phyloP scores from a whole-genome alignment of 306 rosid genomes.

The Ceratonia siliqua region DNA sequence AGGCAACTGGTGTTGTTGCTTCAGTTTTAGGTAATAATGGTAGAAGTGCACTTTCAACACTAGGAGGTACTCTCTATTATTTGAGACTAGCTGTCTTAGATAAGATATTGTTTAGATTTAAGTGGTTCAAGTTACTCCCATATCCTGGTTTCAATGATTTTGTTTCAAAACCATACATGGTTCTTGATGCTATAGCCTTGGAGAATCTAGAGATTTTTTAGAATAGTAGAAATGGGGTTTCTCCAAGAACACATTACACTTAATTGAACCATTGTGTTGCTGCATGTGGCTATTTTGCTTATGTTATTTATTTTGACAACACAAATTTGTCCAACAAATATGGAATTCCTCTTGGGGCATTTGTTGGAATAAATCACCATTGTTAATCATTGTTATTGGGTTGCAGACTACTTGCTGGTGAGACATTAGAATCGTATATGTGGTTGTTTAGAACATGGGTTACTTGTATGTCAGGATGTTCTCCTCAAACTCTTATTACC shows the following conservation, averaged over 20 bases:
- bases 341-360: slow-evolving; percentile 87
- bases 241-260: slow-evolving; percentile 78
- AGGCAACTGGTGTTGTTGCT: too few species aligned
- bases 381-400: slow-evolving; percentile 82
- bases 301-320: slow-evolving; percentile 75
- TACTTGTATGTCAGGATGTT: slow-evolving; percentile 60
- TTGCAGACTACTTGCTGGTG: slow-evolving; percentile 86
- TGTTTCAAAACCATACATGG: slow-evolving; percentile 80
- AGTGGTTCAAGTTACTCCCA: slow-evolving; percentile 83
- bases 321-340: slow-evolving; percentile 71
- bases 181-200: slow-evolving; percentile 88
- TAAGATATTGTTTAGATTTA: slow-evolving; percentile 77
- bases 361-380: slow-evolving; percentile 89
- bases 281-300: slow-evolving; percentile 79
- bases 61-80: slow-evolving; percentile 90
- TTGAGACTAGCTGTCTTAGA: slow-evolving; percentile 91
- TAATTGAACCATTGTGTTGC: slow-evolving; percentile 88
- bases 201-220: slow-evolving; percentile 95
- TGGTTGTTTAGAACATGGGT: slow-evolving; percentile 92
- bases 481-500: slow-evolving; percentile 79
- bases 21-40: slow-evolving; percentile 54
- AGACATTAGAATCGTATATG: slow-evolving; percentile 65
- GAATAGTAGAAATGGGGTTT: slow-evolving; percentile 79
- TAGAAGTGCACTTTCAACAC: slow-evolving; percentile 85
- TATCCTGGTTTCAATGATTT: slow-evolving; percentile 60